Evolutionary conservation across 805 yeast genomes (phyloP).

Genomic region (Candida schatavii): DNA sequence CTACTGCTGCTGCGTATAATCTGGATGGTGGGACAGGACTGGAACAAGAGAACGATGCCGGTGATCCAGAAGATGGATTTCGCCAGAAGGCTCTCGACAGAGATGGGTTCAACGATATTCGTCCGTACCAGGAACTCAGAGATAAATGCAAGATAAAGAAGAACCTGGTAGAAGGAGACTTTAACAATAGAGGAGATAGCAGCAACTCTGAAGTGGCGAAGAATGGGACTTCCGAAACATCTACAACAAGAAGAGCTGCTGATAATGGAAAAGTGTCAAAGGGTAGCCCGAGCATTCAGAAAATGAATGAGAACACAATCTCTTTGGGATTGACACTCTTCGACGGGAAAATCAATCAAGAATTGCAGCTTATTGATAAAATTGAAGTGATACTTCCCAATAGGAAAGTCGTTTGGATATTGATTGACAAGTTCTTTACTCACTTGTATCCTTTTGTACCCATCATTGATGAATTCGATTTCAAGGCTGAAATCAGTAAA

Average conservation of each 20-base stretch:
- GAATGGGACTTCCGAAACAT: background rate
- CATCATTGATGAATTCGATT: slow-evolving; percentile 56
- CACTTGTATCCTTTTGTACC: slow-evolving; percentile 65
- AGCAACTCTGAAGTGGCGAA: background rate
- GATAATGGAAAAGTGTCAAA: background rate
- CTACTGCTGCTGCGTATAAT: background rate
- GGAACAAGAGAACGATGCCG: background rate
- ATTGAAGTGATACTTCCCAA: slow-evolving; percentile 48
- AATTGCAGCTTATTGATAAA: slow-evolving; percentile 39
- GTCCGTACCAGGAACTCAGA: slow-evolving; percentile 13
- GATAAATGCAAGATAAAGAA: slow-evolving; percentile 1
- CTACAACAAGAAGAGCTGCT: background rate
- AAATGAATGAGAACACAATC: slow-evolving; percentile 27
- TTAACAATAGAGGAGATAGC: no score
- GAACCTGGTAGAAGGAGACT: background rate
- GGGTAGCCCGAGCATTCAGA: background rate
- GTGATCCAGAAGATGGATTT: slow-evolving; percentile 19
- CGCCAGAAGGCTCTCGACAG: slow-evolving; percentile 21
- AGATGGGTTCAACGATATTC: slow-evolving; percentile 22
- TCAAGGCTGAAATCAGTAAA: slow-evolving; percentile 39
- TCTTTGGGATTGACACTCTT: slow-evolving; percentile 32
- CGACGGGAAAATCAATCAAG: slow-evolving; percentile 30
- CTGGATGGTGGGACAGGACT: background rate
- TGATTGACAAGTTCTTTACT: slow-evolving; percentile 58
- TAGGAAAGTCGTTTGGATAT: slow-evolving; percentile 51